phyloP scores from a whole-genome alignment of 1,139 yeast species.

The Candida pseudoviswanathii region DNA sequence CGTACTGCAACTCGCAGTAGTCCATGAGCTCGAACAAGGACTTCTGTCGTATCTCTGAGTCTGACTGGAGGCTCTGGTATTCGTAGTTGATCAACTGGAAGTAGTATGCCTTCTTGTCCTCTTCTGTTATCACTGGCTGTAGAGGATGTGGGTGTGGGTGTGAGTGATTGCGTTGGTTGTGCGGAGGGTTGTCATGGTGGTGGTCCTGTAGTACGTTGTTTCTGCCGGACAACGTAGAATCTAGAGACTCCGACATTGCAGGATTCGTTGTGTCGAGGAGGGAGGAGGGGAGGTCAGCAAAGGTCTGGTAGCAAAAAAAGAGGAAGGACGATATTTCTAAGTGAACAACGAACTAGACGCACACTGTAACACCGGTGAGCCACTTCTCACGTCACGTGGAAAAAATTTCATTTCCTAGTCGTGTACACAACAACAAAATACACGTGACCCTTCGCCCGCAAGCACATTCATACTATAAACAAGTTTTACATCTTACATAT shows the following conservation, averaged over 20 bases:
- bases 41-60: constrained; percentile 30
- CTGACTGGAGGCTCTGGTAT: constrained; percentile 41
- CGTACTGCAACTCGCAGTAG: constrained; percentile 44
- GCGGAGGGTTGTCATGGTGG: background rate
- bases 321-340: background rate
- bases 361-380: background rate
- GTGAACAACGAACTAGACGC: background rate
- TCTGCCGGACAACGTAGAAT: background rate
- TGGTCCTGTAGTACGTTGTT: constrained; percentile 7
- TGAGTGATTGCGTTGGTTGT: background rate
- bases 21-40: constrained; percentile 49
- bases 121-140: constrained; percentile 9
- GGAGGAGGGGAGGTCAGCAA: background rate
- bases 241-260: background rate
- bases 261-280: background rate
- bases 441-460: background rate
- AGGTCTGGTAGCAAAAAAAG: background rate
- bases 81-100: constrained; percentile 35
- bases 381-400: background rate
- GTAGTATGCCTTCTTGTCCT: constrained; percentile 22
- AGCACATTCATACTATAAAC: too few relatives aligned
- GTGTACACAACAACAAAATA: background rate
- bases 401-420: background rate
- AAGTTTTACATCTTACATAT: background rate
- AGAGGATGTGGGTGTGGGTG: background rate